These are phyloP conservation scores for Gracilaria domingensis DNA, from an alignment of 23 red algal genomes.

Conservation along the genomic window DNA sequence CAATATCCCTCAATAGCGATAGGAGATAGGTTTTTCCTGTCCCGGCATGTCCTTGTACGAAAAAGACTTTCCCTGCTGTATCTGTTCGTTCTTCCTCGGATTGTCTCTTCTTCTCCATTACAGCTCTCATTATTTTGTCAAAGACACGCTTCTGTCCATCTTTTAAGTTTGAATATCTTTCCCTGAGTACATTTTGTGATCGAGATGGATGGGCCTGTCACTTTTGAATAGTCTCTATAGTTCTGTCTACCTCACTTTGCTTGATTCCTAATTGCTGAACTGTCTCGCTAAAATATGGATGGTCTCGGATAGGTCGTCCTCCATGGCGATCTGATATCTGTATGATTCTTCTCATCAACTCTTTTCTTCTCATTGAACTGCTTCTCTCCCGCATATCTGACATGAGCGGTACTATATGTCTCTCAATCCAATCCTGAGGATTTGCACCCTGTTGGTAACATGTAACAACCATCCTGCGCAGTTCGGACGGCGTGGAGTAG, in stretches of 20 bases:
- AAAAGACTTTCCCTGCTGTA: too few species aligned
- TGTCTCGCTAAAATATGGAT: background rate
- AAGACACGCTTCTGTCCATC: too few species aligned
- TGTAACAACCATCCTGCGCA: slow-evolving; percentile 3
- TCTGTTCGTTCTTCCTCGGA: too few species aligned
- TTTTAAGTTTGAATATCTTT: background rate
- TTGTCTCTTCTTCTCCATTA: too few species aligned
- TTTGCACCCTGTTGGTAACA: slow-evolving; percentile 3
- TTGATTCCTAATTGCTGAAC: background rate
- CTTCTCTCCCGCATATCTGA: background rate
- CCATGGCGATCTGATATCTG: too few species aligned
- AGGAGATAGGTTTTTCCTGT: too few species aligned
- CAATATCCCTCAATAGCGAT: too few species aligned
- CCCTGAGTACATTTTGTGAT: background rate
- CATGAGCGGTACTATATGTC: background rate
- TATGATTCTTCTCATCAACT: too few species aligned
- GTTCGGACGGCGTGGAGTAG: slow-evolving; percentile 10
- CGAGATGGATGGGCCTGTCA: background rate
- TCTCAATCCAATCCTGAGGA: background rate
- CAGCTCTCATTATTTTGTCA: too few species aligned
- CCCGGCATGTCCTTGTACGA: too few species aligned
- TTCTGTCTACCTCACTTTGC: background rate
- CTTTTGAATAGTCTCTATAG: background rate
- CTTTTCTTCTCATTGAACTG: too few species aligned
- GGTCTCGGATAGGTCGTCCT: too few species aligned